Conservation (phyloP, 805 yeast genomes). For the Barnettozyma pratensis region DNA sequence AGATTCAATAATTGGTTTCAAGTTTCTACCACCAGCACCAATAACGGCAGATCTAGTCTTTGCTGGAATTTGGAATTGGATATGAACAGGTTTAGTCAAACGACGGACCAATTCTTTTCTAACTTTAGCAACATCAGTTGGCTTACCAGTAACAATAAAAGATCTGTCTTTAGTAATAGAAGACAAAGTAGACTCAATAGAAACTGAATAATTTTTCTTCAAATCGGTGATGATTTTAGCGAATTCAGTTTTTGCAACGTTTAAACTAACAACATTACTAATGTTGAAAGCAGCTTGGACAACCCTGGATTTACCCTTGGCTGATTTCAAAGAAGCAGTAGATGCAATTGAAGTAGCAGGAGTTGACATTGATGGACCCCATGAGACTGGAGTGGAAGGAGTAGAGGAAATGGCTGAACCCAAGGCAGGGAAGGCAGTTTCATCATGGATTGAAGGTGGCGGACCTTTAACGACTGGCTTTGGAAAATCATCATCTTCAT, state of each 20-base stretch:
- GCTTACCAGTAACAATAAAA: conserved; percentile 73
- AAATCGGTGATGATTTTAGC: conserved; percentile 60
- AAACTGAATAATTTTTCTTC: conserved; percentile 55
- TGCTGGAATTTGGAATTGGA: conserved; percentile 66
- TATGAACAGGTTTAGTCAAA: conserved; percentile 67
- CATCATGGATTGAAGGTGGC: conserved; percentile 43
- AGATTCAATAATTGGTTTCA: conserved; percentile 70
- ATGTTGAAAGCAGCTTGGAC: conserved; percentile 79
- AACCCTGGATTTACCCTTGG: conserved; percentile 41
- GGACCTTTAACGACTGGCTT: conserved; percentile 13
- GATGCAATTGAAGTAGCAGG: conserved; percentile 8
- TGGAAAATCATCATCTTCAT: conserved; percentile 8
- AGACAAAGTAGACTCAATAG: conserved; percentile 79
- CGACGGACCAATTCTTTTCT: conserved; percentile 70
- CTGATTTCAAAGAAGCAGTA: conserved; percentile 23
- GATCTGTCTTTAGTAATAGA: conserved; percentile 72
- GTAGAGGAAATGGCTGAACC: conserved; percentile 39
- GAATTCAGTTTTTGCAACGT: conserved; percentile 59
- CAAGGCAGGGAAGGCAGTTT: conserved; percentile 60
- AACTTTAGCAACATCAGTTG: conserved; percentile 60
- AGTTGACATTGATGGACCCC: conserved; percentile 40
- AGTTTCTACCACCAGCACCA: conserved; percentile 80
- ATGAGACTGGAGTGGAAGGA: conserved; percentile 19
- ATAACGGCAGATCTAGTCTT: conserved; percentile 72
- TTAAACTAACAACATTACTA: conserved; percentile 61